Evolutionary conservation across 805 yeast species (phyloP).

Genomic region (Saturnispora mendoncae): DNA sequence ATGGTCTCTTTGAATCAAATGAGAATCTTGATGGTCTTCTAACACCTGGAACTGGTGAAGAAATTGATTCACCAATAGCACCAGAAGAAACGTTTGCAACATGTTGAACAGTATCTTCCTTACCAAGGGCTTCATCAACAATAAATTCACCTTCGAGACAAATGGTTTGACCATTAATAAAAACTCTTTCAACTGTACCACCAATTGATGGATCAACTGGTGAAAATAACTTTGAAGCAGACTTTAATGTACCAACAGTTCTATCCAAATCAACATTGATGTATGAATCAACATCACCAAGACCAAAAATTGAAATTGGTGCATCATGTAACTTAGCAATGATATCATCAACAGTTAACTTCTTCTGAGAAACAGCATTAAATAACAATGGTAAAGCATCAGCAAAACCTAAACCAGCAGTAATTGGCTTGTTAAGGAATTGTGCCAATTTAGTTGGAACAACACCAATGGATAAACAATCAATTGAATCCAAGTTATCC

Average conservation of each 20-base stretch:
- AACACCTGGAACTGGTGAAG: constrained; percentile 25
- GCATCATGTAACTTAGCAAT: constrained; percentile 65
- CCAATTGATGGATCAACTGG: constrained; percentile 50
- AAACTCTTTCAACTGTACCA: constrained; percentile 87
- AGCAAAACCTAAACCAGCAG: constrained; percentile 68
- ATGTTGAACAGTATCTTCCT: constrained; percentile 41
- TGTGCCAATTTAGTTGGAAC: constrained; percentile 66
- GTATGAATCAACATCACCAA: constrained; percentile 69
- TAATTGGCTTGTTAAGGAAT: constrained; percentile 49
- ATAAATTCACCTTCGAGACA: constrained; percentile 76
- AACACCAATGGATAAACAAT: constrained; percentile 80
- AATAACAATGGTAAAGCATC: constrained; percentile 78
- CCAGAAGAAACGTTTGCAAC: constrained; percentile 24
- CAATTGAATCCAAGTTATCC: constrained; percentile 63
- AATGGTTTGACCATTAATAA: constrained; percentile 66
- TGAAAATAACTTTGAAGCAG: constrained; percentile 39
- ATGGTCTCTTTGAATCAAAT: constrained; percentile 33
- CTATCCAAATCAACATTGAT: constrained; percentile 84
- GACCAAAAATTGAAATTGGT: constrained; percentile 74
- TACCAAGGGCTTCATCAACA: constrained; percentile 53
- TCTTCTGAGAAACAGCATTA: constrained; percentile 68
- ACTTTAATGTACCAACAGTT: constrained; percentile 34
- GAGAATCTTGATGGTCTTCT: constrained; percentile 45
- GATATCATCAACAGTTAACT: constrained; percentile 64
- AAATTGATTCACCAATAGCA: no score